phyloP scores from a whole-genome alignment of 768 basidiomycete genomes.

The Macrolepiota dolichaula region DNA sequence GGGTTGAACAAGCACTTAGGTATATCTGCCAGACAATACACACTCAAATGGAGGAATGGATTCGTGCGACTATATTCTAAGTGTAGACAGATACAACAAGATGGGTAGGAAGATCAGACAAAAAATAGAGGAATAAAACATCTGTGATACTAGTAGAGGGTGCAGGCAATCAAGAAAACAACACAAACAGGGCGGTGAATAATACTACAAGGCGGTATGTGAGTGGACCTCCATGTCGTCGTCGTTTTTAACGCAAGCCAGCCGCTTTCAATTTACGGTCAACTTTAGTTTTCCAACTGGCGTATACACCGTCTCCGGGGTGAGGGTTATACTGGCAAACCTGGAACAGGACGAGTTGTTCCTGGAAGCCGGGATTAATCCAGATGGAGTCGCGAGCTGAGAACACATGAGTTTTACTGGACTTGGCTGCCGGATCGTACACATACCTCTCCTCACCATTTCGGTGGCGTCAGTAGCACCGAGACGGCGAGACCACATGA shows the following conservation, averaged over 20 bases:
- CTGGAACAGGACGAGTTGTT: constrained; percentile 74
- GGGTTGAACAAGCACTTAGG: not conserved
- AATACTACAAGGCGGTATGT: not conserved
- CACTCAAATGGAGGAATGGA: not conserved
- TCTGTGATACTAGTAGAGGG: not conserved
- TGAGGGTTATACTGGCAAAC: constrained; percentile 66
- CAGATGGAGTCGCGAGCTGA: constrained; percentile 75
- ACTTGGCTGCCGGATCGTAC: not conserved
- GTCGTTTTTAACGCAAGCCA: constrained; percentile 24
- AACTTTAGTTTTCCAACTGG: constrained; percentile 59
- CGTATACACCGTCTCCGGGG: constrained; percentile 59
- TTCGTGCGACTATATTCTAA: not conserved
- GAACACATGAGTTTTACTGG: constrained; percentile 6
- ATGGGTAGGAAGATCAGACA: not conserved
- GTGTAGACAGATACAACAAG: not conserved
- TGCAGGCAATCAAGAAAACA: not conserved
- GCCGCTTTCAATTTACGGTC: constrained; percentile 43
- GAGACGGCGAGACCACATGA: constrained; percentile 64
- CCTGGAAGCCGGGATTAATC: constrained; percentile 76
- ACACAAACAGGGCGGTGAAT: not conserved
- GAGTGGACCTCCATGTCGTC: not conserved
- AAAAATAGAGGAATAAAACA: not conserved
- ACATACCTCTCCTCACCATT: constrained; percentile 55
- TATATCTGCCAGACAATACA: constrained; percentile 2
- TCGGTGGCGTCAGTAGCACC: constrained; percentile 57